Base-by-base conservation (phyloP, 2,329 filamentous ascomycete species). In the Xylariales sp. region DNA sequence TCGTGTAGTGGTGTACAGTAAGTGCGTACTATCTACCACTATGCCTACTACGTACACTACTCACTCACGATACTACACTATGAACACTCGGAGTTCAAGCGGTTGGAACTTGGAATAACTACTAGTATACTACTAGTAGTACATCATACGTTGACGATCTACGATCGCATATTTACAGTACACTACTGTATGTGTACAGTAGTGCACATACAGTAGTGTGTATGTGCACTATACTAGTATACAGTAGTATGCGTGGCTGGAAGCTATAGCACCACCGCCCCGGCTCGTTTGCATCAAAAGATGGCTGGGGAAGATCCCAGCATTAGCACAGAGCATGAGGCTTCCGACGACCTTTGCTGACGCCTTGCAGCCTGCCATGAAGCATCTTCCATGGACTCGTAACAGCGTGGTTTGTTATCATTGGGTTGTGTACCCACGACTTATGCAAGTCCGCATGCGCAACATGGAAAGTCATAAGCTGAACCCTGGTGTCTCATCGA, bases 391-490 rank as follows among this genome's bases (percentile, higher is more conserved):
- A 69, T 70, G 71, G 54, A 74, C 68, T 68, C 70, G 71, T 69
- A 70, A 71, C 65, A 69, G 72, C 75, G 75, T 77, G 75, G 72
- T 72, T 69, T 62, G 46, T 67, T 59, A 54, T 72, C 65, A 77
- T 77, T 77, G 75, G 75, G 62, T 63, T 68, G 65, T 67, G 72
- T 64, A 65, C 61, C 67, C 67, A 60, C 52, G 56, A 71, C 72
- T 75, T 73, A 75, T 77, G 75, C 74, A 76, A 72, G 71, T 49
- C 69, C 57, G n/a, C 48, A 49, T 68, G 65, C 65, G 59, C 62
- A 70, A 56, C 53, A 57, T 49, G 43, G 23, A 12, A n/a, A 67
- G 62, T 58, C n/a, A 52, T 58, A 60, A 74, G 70, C 71, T 74
- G 72, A 75, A 70, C 61, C 62, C 66, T 70, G 56, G 64, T 69